Conservation (phyloP, 2,329 filamentous ascomycete genomes). For the Ampelomyces quisqualis region DNA sequence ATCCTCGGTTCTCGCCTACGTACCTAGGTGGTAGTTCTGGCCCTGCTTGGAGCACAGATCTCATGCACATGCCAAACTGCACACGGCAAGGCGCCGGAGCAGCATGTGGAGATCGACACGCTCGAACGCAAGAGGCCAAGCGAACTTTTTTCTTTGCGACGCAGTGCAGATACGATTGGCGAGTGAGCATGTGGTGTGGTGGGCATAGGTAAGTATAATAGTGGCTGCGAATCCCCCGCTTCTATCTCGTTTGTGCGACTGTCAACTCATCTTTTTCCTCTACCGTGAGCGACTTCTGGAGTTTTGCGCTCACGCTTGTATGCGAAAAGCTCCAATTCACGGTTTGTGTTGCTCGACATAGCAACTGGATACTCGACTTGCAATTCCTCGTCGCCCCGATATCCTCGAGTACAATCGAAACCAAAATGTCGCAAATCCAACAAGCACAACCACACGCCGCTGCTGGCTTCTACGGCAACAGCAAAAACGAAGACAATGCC, state of each 20-base stretch:
- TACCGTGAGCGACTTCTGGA: slow-evolving; percentile 46
- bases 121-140: slow-evolving; percentile 23
- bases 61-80: slow-evolving; percentile 11
- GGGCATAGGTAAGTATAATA: slow-evolving; percentile 20
- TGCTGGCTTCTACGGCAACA: slow-evolving; percentile 12
- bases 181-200: background rate
- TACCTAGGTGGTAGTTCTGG: slow-evolving; percentile 3
- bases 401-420: background rate
- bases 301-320: slow-evolving; percentile 44
- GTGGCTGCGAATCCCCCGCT: slow-evolving; percentile 23
- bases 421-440: slow-evolving; percentile 8
- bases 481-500: slow-evolving; percentile 10
- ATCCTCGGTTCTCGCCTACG: slow-evolving; percentile 26
- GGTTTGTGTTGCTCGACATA: background rate
- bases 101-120: slow-evolving; percentile 27
- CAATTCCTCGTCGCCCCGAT: background rate
- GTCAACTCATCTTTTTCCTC: slow-evolving; percentile 1
- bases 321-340: slow-evolving; percentile 40
- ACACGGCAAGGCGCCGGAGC: slow-evolving; percentile 18
- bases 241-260: background rate
- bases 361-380: background rate
- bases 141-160: slow-evolving; percentile 21
- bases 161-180: background rate
- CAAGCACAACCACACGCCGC: slow-evolving; percentile 12
- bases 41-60: slow-evolving; percentile 11